A percentile compares a stretch with the other conserved stretches of the same genome.
Evolutionary conservation across 2,329 filamentous ascomycete genomes (phyloP).

Genomic region (Hypomyces rosellus): DNA sequence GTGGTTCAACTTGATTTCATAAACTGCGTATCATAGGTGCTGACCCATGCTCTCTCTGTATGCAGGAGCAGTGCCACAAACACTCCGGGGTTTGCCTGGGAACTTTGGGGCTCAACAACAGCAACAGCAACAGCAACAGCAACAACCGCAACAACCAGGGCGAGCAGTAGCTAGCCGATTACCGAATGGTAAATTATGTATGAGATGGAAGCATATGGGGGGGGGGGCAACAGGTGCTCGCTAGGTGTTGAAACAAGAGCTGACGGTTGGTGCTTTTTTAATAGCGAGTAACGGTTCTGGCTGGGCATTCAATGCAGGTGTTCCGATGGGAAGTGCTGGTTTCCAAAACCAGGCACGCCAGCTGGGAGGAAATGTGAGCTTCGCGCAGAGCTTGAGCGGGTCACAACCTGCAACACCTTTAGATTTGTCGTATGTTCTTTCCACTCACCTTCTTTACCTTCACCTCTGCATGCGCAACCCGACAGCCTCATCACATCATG

Average conservation of each 20-base stretch:
- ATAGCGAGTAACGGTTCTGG: slow-evolving; percentile 47
- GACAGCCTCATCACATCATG: slow-evolving; percentile 2
- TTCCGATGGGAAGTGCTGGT: slow-evolving; percentile 53
- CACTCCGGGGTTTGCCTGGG: slow-evolving; percentile 55
- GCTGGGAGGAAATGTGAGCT: slow-evolving; percentile 55
- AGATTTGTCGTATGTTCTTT: slow-evolving; percentile 56
- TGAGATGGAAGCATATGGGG: slow-evolving; percentile 1
- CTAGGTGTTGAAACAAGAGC: slow-evolving; percentile 4
- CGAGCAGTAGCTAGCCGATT: slow-evolving; percentile 52
- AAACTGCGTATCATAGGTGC: slow-evolving; percentile 12
- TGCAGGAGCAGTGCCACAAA: slow-evolving; percentile 54
- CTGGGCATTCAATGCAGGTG: slow-evolving; percentile 57
- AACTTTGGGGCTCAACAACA: slow-evolving; percentile 56
- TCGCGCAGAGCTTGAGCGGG: slow-evolving; percentile 59
- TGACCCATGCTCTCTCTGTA: slow-evolving; percentile 21
- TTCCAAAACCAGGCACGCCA: slow-evolving; percentile 49
- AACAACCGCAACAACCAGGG: slow-evolving; percentile 48
- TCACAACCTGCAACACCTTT: slow-evolving; percentile 57
- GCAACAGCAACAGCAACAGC: slow-evolving; percentile 41
- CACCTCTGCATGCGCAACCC: not conserved
- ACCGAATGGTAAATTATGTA: slow-evolving; percentile 61
- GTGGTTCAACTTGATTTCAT: not conserved
- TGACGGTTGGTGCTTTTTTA: slow-evolving; percentile 12
- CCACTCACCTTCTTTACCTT: slow-evolving; percentile 5
- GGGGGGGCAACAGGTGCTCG: not conserved